Evolutionary conservation across 352 stramenopile species (phyloP), one percentile per base, ranked within the genome.

Genomic region (Globisporangium spinosum): DNA sequence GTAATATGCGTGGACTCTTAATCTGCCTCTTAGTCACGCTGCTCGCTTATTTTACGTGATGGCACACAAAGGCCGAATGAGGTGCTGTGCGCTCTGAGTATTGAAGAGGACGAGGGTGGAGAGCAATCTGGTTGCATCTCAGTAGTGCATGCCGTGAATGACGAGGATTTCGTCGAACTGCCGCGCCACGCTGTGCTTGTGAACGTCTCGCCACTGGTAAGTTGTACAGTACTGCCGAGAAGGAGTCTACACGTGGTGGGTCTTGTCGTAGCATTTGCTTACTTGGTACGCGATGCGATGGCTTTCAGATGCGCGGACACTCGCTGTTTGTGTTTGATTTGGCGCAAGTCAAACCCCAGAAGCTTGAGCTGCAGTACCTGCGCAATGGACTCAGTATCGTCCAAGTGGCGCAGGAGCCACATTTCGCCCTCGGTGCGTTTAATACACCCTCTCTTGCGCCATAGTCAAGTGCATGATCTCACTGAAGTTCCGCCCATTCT

Each of bases 201-300:
- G 8, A 93, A 93, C 65, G 74, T 91, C 6, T 80, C 82, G 8
- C 85, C 85, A 13, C 72, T 93, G 71, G 85, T 93, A 69, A 15
- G 75, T 58, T 57, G 29, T 53, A 12, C 20, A 9, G 17, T 20
- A 10, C 6, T 15, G 17, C 51, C 22, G 35, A 40, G 5, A 40
- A 40, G 35, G 35, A 40, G 32, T 34, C 25, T 32, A 15, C 23
- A 0, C 4, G 23, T 29, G 15, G 1, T n/a, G n/a, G 53, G 13
- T 29, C 53, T 35, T 17, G n/a, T 29, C n/a, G 23, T 25, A 7
- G 3, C n/a, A 15, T 13, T 55, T 32, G 23, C 27, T 45, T 17
- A 32, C 27, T 22, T 63, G 58, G 22, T 64, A 6, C 23, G 4
- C 25, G 6, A 25, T 40, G 2, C 61, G 32, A 32, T 38, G 64